Evolutionary conservation across 2,329 filamentous ascomycete species (phyloP), one percentile per base, ranked within the genome.

Genomic region (Esteya vermicola): DNA sequence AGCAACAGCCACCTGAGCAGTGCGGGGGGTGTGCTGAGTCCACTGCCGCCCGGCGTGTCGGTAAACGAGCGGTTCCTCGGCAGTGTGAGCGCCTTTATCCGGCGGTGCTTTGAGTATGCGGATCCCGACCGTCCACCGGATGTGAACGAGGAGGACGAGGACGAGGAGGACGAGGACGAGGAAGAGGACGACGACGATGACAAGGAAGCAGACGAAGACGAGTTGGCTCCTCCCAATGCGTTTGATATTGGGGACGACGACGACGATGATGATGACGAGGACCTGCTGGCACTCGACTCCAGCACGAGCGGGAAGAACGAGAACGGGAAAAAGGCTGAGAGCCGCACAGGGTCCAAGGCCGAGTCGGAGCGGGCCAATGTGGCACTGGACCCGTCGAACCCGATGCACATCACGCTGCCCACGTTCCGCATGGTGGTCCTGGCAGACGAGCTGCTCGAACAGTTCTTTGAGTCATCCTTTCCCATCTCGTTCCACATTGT

Each of bases 351-450:
- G 23, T 77, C 75, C 37, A 80, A 76, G 54, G 73, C 79, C 8
- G 72, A 78, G 52, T 77, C 80, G 1, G 78, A 85, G 54, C 74
- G 81, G 18, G 86, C 48, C 25, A 98, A 98, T 54, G 77, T 80
- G 9, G 91, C 91, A 1, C 72, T 98, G 4, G 88, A 98, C 55
- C 91, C 91, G 3, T 80, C 85, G 21, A 89, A 93, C 47, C 91
- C 91, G 7, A 71, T 98, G 1, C 83, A 95, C 56, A 95, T 98
- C 53, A 96, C 91, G 1, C 71, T 98, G 2, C 91, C 91, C 1
- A 98, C 91, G 1, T 98, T 98, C 70, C 81, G 91, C 48, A 98
- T 98, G 91, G 86, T 98, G 4, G 84, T 98, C 9, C 75, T 98
- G 8, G 91, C 91, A 33, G 91, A 98, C 54, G 91, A 98, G 57